Evolutionary conservation across 2,329 filamentous ascomycete species (phyloP), one percentile per base, ranked within the genome.

Genomic region (Cladosporium sp.): DNA sequence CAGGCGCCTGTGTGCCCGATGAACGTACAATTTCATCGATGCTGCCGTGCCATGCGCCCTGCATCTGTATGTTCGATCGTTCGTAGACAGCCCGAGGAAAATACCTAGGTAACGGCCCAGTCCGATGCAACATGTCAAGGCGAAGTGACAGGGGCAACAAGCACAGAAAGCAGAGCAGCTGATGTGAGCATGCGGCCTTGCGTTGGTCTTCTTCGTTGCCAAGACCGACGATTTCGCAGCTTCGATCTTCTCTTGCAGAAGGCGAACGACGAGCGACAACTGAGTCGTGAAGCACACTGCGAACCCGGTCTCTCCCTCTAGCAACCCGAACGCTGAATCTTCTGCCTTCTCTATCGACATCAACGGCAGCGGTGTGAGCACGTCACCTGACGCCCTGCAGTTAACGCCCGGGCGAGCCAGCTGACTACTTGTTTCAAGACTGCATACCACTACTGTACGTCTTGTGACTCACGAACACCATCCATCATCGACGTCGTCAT

Each of bases 391-490:
- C 54, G 41, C 28, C 32, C 36, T n/a, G 36, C 15, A 44, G 47
- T 44, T n/a, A 41, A 59, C 59, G 54, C 64, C 65, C 65, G 28
- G 64, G 49, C 59, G 57, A 36, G 28, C 38, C 54, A 59, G 60
- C 60, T 65, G 52, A 58, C 63, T 44, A 47, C 54, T 7, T 49
- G 54, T 59, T 65, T 65, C 63, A 59, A 36, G 32, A 59, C 34
- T 61, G 59, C 59, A 66, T 59, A 36, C 38, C 30, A 47, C 41
- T 47, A 59, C 55, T 66, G 61, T 57, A 66, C 26, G 60, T 64
- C 62, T 63, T 51, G 58, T 51, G 62, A 61, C 51, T 66, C 72
- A 70, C 72, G 28, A 32, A 47, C n/a, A 47, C 11, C 52, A 55
- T 21, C 26, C 24, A 54, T 34, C 52, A 32, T 55, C 52, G 12